phyloP scores from a whole-genome alignment of 2,329 filamentous ascomycete genomes.

The Trichophyton benhamiae region DNA sequence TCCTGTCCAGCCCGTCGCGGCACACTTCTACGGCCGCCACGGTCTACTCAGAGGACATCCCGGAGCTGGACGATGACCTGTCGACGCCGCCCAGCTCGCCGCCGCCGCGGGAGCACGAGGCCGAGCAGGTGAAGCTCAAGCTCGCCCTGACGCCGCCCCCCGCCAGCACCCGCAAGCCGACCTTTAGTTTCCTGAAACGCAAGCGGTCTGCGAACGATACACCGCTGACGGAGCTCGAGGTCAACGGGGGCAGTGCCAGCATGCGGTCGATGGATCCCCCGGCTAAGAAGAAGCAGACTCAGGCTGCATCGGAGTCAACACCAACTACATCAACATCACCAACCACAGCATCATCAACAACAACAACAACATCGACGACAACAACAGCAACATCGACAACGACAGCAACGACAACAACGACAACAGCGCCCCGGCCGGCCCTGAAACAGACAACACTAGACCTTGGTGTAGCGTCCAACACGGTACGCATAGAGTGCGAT shows the following conservation, averaged over 20 bases:
- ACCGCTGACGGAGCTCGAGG: conserved; percentile 31
- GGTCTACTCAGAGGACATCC: conserved; percentile 32
- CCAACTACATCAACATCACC: neutral
- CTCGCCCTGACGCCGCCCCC: conserved; percentile 32
- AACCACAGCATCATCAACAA: neutral
- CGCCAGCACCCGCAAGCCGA: conserved; percentile 35
- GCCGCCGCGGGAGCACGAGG: conserved; percentile 14
- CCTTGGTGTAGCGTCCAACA: conserved; percentile 34
- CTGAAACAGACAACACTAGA: conserved; percentile 51
- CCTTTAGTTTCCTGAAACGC: conserved; percentile 40
- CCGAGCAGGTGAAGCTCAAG: neutral
- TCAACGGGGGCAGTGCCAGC: conserved; percentile 29
- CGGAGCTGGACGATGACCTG: conserved; percentile 28
- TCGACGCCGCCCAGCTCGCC: conserved; percentile 44
- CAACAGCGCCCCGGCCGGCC: conserved; percentile 15
- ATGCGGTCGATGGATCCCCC: conserved; percentile 26
- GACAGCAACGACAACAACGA: neutral
- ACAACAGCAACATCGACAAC: too few species aligned
- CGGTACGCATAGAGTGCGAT: conserved; percentile 45
- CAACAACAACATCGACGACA: too few species aligned
- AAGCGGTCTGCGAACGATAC: conserved; percentile 23
- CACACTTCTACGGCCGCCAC: conserved; percentile 33
- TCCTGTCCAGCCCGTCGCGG: conserved; percentile 36
- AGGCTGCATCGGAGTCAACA: neutral
- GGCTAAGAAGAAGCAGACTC: conserved; percentile 21